Evolutionary conservation across 306 rosid genomes (phyloP).

Genomic region (Acacia melanoxylon): DNA sequence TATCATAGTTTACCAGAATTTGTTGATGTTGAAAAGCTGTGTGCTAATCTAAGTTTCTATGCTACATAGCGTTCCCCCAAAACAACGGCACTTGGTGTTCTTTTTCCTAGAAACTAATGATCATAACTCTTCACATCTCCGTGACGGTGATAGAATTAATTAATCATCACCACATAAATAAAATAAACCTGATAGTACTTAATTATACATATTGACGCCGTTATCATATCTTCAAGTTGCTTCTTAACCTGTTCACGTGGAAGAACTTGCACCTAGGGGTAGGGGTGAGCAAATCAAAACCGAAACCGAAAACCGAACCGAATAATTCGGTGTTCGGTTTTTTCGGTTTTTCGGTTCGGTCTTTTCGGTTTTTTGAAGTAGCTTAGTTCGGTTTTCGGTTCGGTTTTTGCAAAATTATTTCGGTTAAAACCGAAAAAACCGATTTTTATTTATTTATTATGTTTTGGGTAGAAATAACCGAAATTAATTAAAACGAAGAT

Average conservation of each 20-base stretch:
- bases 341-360: too few species aligned
- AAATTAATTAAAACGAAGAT: too few species aligned
- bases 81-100: not conserved
- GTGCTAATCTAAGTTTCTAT: not conserved
- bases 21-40: not conserved
- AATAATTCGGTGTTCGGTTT: too few species aligned
- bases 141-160: not conserved
- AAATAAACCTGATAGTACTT: not conserved
- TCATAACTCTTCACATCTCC: not conserved
- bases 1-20: not conserved
- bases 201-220: constrained; percentile 4
- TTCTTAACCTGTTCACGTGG: not conserved
- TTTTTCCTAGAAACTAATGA: not conserved
- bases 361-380: too few species aligned
- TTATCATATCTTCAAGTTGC: not conserved
- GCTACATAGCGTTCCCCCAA: not conserved
- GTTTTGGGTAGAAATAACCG: too few species aligned
- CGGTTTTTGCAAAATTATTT: too few species aligned
- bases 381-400: too few species aligned
- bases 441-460: too few species aligned
- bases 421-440: too few species aligned
- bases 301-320: too few species aligned
- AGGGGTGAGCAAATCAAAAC: too few species aligned
- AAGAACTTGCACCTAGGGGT: too few species aligned
- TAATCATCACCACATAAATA: not conserved